These are phyloP conservation scores for Cryptococcus sp. DNA, from an alignment of 1,284 basidiomycete species.

Conservation along the genomic window DNA sequence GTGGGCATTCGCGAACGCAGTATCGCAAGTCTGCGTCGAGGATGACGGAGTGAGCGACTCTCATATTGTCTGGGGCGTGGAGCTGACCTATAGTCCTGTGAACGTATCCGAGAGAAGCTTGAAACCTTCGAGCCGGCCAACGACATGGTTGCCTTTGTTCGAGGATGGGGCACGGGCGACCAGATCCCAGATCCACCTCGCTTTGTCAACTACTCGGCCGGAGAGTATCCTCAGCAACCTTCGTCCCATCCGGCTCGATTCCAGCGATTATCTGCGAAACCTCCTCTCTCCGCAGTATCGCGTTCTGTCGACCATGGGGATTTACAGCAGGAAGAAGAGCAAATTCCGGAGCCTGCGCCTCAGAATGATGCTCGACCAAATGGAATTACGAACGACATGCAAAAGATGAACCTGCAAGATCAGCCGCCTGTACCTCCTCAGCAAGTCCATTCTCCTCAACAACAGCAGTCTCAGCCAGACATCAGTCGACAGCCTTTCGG, in stretches of 20 bases:
- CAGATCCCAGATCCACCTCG: conserved; percentile 75
- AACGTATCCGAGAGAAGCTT: conserved; percentile 72
- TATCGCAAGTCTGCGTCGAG: conserved; percentile 90
- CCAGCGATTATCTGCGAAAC: conserved; percentile 35
- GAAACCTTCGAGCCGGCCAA: conserved; percentile 76
- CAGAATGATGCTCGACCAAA: conserved; percentile 7
- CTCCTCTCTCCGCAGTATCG: conserved; percentile 18
- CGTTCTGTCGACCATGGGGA: conserved; percentile 1
- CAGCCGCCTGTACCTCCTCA: conserved; percentile 10
- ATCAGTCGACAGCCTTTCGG: conserved; percentile 33
- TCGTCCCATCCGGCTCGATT: conserved; percentile 43
- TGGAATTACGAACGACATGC: conserved; percentile 14
- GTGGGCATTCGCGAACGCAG: conserved; percentile 93
- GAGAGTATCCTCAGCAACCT: conserved; percentile 44
- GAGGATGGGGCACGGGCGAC: conserved; percentile 76
- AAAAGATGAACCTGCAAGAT: conserved; percentile 14
- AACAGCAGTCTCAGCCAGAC: conserved; percentile 1
- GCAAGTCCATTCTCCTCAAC: neutral
- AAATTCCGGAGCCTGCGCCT: conserved; percentile 6
- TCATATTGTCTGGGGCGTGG: neutral
- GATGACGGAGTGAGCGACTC: conserved; percentile 75
- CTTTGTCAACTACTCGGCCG: conserved; percentile 63
- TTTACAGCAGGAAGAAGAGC: conserved; percentile 5
- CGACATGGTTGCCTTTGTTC: conserved; percentile 80
- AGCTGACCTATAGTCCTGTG: conserved; percentile 65